Evolutionary conservation across 108 stramenopile genomes (phyloP), one percentile per base, ranked within the genome.

Genomic region (Discostella pseudostelligera): DNA sequence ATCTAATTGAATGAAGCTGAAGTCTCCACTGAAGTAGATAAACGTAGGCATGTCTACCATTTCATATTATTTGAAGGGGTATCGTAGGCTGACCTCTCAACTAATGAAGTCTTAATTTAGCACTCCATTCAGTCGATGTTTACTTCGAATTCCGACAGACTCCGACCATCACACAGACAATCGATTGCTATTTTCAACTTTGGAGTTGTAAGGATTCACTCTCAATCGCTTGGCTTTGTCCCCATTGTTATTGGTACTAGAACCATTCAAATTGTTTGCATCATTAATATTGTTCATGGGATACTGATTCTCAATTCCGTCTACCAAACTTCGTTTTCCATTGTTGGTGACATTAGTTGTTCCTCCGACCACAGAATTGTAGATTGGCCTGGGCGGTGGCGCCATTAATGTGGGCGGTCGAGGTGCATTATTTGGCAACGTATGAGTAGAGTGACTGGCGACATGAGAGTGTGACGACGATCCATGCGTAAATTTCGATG

Each of bases 211-310:
- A 0, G 73, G 73, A 47, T 74, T 74, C 45, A 24, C 14, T 37
- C 66, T 74, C 47, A 61, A 65, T 48, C 65, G 62, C 44, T 72
- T 72, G 54, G 54, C 46, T 26, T 36, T 55, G 22, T 56, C 59
- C 12, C 66, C 45, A 42, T 59, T 39, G 48, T 29, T 25, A 43
- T 45, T 42, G 51, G 17, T 55, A 17, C 32, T 14, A 37, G 9
- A 19, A 43, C 8, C 13, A 54, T 44, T 67, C 43, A 4, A 37
- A 12, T 36, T 56, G 14, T 22, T 55, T 13, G 14, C 14, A 28
- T 13, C 21, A 37, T 35, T 40, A 19, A 4, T 11, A 36, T 39
- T 42, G 20, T 39, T 55, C 17, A 19, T 10, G 26, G 48, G 16
- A 36, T 25, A 11, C n/a, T 36, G 40, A 7, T 24, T 53, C 8